A percentile compares a stretch with the other conserved stretches of the same genome.
Conservation (phyloP, 306 rosid genomes). For the Fragaria nilgerrensis region DNA sequence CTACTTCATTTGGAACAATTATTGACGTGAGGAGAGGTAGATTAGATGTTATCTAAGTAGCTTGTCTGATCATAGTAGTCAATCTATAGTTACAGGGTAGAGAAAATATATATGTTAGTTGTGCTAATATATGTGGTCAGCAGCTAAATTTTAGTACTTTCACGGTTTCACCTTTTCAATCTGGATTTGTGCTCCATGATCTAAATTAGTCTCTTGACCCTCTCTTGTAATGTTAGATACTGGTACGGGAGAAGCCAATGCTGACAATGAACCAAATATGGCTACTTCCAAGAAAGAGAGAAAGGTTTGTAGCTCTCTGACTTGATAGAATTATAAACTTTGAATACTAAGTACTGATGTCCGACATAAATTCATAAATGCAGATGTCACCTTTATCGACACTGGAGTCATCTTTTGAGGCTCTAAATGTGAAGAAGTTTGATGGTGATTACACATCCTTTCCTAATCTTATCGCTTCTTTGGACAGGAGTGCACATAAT, state of each 20-base stretch:
- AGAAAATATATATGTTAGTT: background rate
- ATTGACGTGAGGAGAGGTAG: background rate
- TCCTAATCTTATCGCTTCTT: slow-evolving; percentile 19
- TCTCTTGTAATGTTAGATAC: slow-evolving; percentile 37
- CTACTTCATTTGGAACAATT: background rate
- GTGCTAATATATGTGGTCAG: background rate
- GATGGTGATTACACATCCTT: slow-evolving; percentile 67
- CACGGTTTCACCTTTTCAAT: background rate
- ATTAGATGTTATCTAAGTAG: background rate
- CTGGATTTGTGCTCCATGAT: slow-evolving; percentile 22
- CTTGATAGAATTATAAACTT: slow-evolving; percentile 14
- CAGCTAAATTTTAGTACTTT: slow-evolving; percentile 3
- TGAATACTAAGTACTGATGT: slow-evolving; percentile 27
- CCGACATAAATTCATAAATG: slow-evolving; percentile 36
- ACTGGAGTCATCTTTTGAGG: slow-evolving; percentile 85
- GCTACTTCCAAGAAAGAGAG: slow-evolving; percentile 53
- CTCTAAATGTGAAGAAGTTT: slow-evolving; percentile 82
- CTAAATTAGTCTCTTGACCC: slow-evolving; percentile 21
- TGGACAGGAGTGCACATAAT: background rate
- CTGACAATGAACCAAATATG: slow-evolving; percentile 51
- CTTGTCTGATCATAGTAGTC: background rate
- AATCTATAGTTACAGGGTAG: background rate
- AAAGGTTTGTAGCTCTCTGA: slow-evolving; percentile 53
- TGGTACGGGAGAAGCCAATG: slow-evolving; percentile 39
- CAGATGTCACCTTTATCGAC: slow-evolving; percentile 93